phyloP scores from a whole-genome alignment of 2,329 filamentous ascomycete genomes.

The Diplocarpon mali region DNA sequence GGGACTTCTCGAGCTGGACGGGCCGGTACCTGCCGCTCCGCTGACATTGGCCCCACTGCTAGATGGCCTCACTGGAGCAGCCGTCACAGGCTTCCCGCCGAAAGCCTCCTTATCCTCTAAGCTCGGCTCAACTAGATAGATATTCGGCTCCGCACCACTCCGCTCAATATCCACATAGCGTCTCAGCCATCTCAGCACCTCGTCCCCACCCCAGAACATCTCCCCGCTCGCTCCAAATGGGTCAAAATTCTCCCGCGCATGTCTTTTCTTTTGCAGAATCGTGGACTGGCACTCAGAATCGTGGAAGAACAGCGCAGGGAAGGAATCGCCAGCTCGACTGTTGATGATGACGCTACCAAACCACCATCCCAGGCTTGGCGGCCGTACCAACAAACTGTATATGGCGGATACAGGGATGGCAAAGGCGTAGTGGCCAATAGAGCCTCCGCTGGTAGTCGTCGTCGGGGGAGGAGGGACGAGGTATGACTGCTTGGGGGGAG shows the following conservation, averaged over 20 bases:
- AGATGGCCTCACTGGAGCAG: conserved; percentile 32
- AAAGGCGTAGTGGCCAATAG: conserved; percentile 76
- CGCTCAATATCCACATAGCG: conserved; percentile 75
- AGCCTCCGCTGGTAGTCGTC: conserved; percentile 61
- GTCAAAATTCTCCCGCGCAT: conserved; percentile 75
- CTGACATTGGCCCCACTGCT: conserved; percentile 23
- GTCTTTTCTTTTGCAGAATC: conserved; percentile 83
- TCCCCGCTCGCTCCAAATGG: conserved; percentile 76
- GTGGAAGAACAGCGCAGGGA: conserved; percentile 94
- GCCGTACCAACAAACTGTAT: conserved; percentile 81
- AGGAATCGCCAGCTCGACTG: conserved; percentile 78
- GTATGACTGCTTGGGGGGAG: conserved; percentile 74
- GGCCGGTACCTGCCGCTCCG: conserved; percentile 29
- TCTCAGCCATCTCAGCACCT: conserved; percentile 83
- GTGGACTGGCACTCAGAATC: conserved; percentile 95
- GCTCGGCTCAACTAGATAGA: conserved; percentile 82
- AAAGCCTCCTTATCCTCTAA: conserved; percentile 79
- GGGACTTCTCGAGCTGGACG: conserved; percentile 28
- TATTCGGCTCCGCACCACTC: conserved; percentile 75
- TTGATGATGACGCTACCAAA: conserved; percentile 94
- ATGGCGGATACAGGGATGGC: conserved; percentile 82
- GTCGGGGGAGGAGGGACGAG: conserved; percentile 88
- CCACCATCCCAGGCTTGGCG: conserved; percentile 96
- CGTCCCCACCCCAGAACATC: conserved; percentile 97
- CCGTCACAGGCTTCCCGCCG: conserved; percentile 32